Conservation (phyloP, 306 rosid species). For the Cucurbita moschata region DNA sequence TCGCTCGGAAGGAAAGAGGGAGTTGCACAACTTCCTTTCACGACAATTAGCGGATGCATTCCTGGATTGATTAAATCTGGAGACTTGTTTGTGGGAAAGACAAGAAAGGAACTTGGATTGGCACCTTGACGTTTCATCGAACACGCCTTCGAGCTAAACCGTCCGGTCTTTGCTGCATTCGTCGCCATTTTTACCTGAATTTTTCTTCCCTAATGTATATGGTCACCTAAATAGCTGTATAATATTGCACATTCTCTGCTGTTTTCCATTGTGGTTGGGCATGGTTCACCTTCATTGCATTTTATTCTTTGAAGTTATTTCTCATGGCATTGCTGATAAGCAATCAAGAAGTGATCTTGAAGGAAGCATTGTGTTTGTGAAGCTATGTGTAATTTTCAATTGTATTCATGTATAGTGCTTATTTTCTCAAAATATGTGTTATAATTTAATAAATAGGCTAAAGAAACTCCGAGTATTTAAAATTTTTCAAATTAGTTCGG, state of each 20-base stretch:
- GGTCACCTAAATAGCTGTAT: not conserved
- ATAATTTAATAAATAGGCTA: too few species aligned
- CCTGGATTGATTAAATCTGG: constrained; percentile 65
- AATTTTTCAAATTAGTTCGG: too few species aligned
- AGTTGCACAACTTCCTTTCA: constrained; percentile 42
- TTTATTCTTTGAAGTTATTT: too few species aligned
- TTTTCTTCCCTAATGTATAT: not conserved
- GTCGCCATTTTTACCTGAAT: not conserved
- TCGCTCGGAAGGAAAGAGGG: constrained; percentile 30
- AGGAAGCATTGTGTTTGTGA: too few species aligned
- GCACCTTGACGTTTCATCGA: constrained; percentile 9
- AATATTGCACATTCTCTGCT: not conserved
- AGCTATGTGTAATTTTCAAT: too few species aligned
- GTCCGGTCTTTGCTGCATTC: not conserved
- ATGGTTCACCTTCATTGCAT: too few species aligned
- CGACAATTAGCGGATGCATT: constrained; percentile 43
- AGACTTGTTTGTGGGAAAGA: constrained; percentile 67
- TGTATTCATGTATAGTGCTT: too few species aligned
- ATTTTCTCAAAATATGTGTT: too few species aligned
- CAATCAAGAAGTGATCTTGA: too few species aligned
- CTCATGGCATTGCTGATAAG: too few species aligned
- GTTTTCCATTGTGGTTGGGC: too few species aligned
- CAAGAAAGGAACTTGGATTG: constrained; percentile 56
- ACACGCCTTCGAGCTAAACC: not conserved
- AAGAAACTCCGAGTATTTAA: too few species aligned